A percentile compares a stretch with the other conserved stretches of the same genome.
These are phyloP conservation scores for Colletotrichum graminicola DNA, from an alignment of 2,329 filamentous ascomycete species.

Conservation along the genomic window DNA sequence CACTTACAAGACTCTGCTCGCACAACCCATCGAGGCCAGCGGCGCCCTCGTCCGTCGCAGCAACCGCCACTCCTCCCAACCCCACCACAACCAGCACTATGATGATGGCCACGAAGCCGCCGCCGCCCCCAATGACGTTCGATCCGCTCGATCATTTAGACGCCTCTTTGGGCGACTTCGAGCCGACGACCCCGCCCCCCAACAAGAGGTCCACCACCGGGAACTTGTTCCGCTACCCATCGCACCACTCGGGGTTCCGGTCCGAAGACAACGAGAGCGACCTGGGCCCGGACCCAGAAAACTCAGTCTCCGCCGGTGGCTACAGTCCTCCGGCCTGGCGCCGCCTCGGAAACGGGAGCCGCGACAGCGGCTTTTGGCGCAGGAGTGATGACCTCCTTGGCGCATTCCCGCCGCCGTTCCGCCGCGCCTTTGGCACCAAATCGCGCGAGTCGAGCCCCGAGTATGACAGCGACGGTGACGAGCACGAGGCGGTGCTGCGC, in stretches of 20 bases:
- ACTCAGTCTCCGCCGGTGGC: constrained; percentile 63
- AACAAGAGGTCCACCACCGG: constrained; percentile 41
- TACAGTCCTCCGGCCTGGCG: constrained; percentile 73
- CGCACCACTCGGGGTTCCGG: constrained; percentile 58
- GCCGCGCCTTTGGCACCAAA: constrained; percentile 39
- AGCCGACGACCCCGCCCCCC: constrained; percentile 58
- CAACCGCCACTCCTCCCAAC: constrained; percentile 18
- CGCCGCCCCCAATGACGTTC: constrained; percentile 44
- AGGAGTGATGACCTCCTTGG: constrained; percentile 64
- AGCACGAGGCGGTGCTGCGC: constrained; percentile 59
- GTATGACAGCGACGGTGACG: constrained; percentile 52
- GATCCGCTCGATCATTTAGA: constrained; percentile 59
- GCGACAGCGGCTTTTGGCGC: constrained; percentile 72
- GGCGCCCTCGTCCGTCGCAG: constrained; percentile 39
- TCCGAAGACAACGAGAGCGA: constrained; percentile 55
- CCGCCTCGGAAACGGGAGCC: constrained; percentile 70
- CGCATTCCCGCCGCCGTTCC: constrained; percentile 53
- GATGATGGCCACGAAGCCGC: constrained; percentile 45
- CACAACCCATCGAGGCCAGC: constrained; percentile 37
- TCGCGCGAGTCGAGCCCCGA: constrained; percentile 50
- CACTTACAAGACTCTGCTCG: constrained; percentile 42
- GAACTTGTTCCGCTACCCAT: constrained; percentile 54
- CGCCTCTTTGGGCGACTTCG: constrained; percentile 68
- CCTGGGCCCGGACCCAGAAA: constrained; percentile 53
- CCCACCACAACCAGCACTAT: constrained; percentile 35